Conservation (phyloP, 495 filamentous ascomycete species). For the Penicillium manginii region DNA sequence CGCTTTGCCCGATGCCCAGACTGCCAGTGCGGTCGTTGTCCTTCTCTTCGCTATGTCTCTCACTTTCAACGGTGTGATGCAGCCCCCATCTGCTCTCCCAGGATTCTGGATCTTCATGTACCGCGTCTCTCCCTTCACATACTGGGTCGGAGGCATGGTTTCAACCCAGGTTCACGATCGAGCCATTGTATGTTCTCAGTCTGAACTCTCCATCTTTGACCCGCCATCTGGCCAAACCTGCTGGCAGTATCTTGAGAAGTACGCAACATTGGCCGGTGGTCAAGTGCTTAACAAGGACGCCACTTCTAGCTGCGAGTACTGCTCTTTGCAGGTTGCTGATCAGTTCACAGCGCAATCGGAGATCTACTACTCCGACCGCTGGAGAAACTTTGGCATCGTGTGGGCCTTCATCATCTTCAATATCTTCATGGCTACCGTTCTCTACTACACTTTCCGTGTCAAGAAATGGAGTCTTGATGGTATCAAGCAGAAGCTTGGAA, state of each 20-base stretch:
- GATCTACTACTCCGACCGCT: constrained; percentile 41
- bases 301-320: constrained; percentile 44
- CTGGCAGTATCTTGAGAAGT: constrained; percentile 45
- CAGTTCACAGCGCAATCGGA: constrained; percentile 37
- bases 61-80: constrained; percentile 63
- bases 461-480: constrained; percentile 30
- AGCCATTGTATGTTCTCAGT: constrained; percentile 53
- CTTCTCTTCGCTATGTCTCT: constrained; percentile 60
- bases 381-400: constrained; percentile 54
- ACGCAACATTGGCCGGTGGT: constrained; percentile 28
- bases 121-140: constrained; percentile 55
- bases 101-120: constrained; percentile 64
- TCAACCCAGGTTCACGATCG: constrained; percentile 58
- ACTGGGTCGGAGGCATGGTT: constrained; percentile 59
- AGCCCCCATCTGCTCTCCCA: constrained; percentile 58
- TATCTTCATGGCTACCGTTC: constrained; percentile 43
- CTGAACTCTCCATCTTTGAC: constrained; percentile 58
- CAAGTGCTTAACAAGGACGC: constrained; percentile 41
- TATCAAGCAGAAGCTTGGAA: constrained; percentile 25
- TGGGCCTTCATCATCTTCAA: constrained; percentile 57
- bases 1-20: constrained; percentile 56
- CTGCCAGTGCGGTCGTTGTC: constrained; percentile 56
- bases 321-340: constrained; percentile 44
- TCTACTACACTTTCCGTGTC: constrained; percentile 57
- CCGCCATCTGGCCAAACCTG: constrained; percentile 56